Conservation (phyloP, 2,329 filamentous ascomycete genomes). For the Arthroderma sp. region DNA sequence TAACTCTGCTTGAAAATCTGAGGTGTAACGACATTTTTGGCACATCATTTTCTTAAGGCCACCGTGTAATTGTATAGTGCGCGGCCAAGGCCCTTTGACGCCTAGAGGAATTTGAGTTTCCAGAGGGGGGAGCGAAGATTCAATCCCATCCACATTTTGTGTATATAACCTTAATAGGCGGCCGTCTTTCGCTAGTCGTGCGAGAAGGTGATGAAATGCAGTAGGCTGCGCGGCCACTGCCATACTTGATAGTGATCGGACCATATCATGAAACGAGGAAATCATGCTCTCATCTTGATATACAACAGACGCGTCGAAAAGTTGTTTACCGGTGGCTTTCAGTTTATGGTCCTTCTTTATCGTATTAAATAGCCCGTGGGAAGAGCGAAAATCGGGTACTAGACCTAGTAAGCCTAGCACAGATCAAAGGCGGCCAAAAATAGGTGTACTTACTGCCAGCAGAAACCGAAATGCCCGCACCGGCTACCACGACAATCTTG, state of each 20-base stretch:
- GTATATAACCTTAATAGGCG: slow-evolving; percentile 83
- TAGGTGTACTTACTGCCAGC: slow-evolving; percentile 59
- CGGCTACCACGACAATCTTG: slow-evolving; percentile 93
- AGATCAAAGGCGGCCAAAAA: slow-evolving; percentile 9
- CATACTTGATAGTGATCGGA: slow-evolving; percentile 70
- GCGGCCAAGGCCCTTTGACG: slow-evolving; percentile 80
- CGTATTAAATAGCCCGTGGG: slow-evolving; percentile 75
- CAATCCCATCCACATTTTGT: slow-evolving; percentile 93
- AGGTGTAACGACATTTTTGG: slow-evolving; percentile 72
- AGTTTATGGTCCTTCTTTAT: slow-evolving; percentile 78
- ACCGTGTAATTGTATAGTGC: slow-evolving; percentile 84
- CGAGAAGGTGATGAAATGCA: slow-evolving; percentile 83
- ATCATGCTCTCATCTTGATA: slow-evolving; percentile 87
- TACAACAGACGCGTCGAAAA: slow-evolving; percentile 88
- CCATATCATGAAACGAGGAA: slow-evolving; percentile 89
- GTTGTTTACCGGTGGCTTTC: slow-evolving; percentile 82
- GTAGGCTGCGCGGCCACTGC: slow-evolving; percentile 69
- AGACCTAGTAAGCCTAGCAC: slow-evolving; percentile 10
- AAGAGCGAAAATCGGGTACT: slow-evolving; percentile 94
- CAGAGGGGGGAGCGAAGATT: slow-evolving; percentile 68
- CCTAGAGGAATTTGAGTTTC: slow-evolving; percentile 69
- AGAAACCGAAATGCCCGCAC: slow-evolving; percentile 91
- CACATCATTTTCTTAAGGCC: slow-evolving; percentile 94
- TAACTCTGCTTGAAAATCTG: slow-evolving; percentile 60
- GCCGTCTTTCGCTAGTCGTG: slow-evolving; percentile 74